Evolutionary conservation across 177 flowering plant species (phyloP), one percentile per base, ranked within the genome.

Genomic region (Vitis hybrid): DNA sequence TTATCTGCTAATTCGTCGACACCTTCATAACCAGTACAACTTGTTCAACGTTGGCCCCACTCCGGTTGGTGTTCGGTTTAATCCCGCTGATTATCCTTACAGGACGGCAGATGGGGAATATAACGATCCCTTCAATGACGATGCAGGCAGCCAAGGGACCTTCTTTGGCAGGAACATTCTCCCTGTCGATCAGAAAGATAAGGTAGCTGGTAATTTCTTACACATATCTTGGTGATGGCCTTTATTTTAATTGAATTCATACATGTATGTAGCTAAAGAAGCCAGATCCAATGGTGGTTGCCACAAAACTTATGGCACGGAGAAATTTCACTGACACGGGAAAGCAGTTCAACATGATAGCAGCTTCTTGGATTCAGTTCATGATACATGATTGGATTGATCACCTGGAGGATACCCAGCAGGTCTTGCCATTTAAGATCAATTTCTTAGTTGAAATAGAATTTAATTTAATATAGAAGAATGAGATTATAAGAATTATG

Each of bases 341-440:
- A 38, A 77, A 78, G 53, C 90, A 87, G 67, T 85, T 87, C 73
- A 87, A 87, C 74, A 54, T 87, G 78, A 76, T 87, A 17, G 90
- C 87, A 0, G 64, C 77, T 52, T 82, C 90, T 0, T 87, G 88
- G 90, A 79, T 87, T 15, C 90, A 80, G 57, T 87, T 87, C 78
- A 87, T 87, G 88, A 79, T 87, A 44, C 88, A 87, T 73, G 88
- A 87, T 44, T 87, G 90, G 90, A 65, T 80, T 38, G 85, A 84
- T 76, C 90, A 87, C 24, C 31, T 85, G 75, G 87, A 83, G 75
- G 88, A 87, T 58, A 85, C 88, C 17, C 19, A 84, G n/a, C 86
- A 80, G 85, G 85, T 33, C 44, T 33, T 33, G 1, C 44, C 44
- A 33, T 33, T 33, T 33, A 6, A 4, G 44, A 33, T 3, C 5